Evolutionary conservation across 768 basidiomycete genomes (phyloP), one percentile per base, ranked within the genome.

Genomic region (Suillus tomentosus): DNA sequence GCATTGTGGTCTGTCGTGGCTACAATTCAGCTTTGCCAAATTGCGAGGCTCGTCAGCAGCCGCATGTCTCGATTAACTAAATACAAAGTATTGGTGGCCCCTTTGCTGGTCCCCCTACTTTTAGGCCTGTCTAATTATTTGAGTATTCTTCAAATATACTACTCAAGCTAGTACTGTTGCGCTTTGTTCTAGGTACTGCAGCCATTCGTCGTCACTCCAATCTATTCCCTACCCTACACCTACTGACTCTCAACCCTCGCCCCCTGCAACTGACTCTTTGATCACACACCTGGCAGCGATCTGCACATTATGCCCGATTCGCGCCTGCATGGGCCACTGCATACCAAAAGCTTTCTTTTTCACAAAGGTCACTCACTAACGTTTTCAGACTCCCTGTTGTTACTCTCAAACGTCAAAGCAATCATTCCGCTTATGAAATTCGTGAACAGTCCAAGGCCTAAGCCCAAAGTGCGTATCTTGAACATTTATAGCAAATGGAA

Each of bases 241-340:
- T 10, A 37, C 40, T 15, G 15, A 80, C 83, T 1, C 81, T 82
- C 63, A 64, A 76, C 8, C 79, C 87, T 9, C 73, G 84, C 57
- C 77, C 67, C 82, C 83, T n/a, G 74, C 77, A 8, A 79, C 80
- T 11, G 80, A 85, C 63, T 86, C 87, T 1, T 0, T 6, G 31
- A 31, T 31, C 31, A 31, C 31, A 31, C 31, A 31, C 31, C 86
- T 87, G 1, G 73, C 42, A 69, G 75, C 40, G 74, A 74, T 24
- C 70, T 72, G n/a, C 59, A 65, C 6, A 64, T 77, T 10, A 67
- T 81, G 6, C 79, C 79, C 1, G 79, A 81, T 71, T 82, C 59
- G 66, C 60, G 7, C 67, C 63, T 3, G 72, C 86, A 31, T 88
- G 87, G 87, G 77, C 78, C 8, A 70, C 72, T 6, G 87, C 87